phyloP scores from a whole-genome alignment of 1,139 yeast genomes.

The Geotrichum fermentans region DNA sequence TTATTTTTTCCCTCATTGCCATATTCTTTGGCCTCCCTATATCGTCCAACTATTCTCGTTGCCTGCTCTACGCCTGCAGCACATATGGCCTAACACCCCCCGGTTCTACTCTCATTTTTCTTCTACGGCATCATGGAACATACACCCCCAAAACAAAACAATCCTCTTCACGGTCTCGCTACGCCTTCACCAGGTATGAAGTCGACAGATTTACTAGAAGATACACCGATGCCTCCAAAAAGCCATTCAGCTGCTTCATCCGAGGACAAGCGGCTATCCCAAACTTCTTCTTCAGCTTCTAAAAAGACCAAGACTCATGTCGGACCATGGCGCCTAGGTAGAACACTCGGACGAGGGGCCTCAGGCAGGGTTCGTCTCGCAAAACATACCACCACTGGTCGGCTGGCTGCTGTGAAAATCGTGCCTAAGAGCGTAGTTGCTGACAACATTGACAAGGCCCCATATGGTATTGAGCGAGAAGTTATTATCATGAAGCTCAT shows the following conservation, averaged over 20 bases:
- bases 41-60: background rate
- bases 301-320: conserved; percentile 64
- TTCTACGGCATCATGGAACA: background rate
- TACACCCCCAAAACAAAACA: background rate
- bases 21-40: background rate
- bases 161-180: background rate
- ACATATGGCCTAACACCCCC: conserved; percentile 1
- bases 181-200: conserved; percentile 5
- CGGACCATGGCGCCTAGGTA: conserved; percentile 95
- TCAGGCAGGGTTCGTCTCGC: conserved; percentile 93
- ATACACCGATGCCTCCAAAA: background rate
- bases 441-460: conserved; percentile 39
- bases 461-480: conserved; percentile 94
- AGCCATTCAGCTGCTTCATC: conserved; percentile 4
- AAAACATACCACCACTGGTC: conserved; percentile 74
- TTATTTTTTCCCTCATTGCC: background rate
- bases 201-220: conserved; percentile 7
- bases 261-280: conserved; percentile 50
- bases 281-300: conserved; percentile 47
- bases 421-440: conserved; percentile 79
- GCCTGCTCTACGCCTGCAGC: conserved; percentile 10
- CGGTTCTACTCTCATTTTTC: conserved; percentile 1
- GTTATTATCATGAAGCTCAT: conserved; percentile 87
- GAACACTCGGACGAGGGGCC: conserved; percentile 90
- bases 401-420: conserved; percentile 92